These are phyloP conservation scores for Coemansia sp. DNA, from an alignment of 192 early-diverging fungal genomes.

Conservation along the genomic window DNA sequence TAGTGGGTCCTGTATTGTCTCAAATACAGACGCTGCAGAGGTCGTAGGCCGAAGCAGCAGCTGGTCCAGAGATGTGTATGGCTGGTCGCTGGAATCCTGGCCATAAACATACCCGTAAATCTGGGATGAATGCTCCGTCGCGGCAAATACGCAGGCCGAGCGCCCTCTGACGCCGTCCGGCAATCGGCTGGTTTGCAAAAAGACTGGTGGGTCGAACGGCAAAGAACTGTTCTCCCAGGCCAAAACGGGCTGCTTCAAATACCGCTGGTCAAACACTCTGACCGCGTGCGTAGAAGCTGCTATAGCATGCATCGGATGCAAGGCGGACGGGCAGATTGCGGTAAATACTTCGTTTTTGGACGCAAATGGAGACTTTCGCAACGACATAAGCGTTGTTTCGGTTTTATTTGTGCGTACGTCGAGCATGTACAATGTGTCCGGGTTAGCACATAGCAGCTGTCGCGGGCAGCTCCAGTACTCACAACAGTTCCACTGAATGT, in stretches of 20 bases:
- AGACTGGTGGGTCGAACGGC: conserved; percentile 19
- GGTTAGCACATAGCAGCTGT: conserved; percentile 27
- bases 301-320: conserved; percentile 40
- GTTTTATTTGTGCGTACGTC: conserved; percentile 16
- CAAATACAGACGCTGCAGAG: background rate
- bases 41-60: conserved; percentile 18
- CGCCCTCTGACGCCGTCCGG: conserved; percentile 9
- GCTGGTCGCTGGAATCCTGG: conserved; percentile 18
- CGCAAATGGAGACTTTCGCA: conserved; percentile 20
- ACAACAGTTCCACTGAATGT: conserved; percentile 37
- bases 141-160: conserved; percentile 19
- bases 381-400: conserved; percentile 6
- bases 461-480: conserved; percentile 47
- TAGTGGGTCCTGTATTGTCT: conserved; percentile 21
- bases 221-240: conserved; percentile 21
- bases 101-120: conserved; percentile 24
- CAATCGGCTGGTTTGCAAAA: conserved; percentile 15
- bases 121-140: conserved; percentile 16
- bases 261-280: conserved; percentile 44
- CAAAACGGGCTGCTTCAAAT: conserved; percentile 28
- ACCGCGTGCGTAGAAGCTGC: conserved; percentile 37
- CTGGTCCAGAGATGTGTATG: conserved; percentile 32
- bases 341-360: conserved; percentile 21
- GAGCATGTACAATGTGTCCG: conserved; percentile 15
- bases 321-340: conserved; percentile 20